Evolutionary conservation across 768 basidiomycete species (phyloP).

Genomic region (Steccherinum ochraceum): DNA sequence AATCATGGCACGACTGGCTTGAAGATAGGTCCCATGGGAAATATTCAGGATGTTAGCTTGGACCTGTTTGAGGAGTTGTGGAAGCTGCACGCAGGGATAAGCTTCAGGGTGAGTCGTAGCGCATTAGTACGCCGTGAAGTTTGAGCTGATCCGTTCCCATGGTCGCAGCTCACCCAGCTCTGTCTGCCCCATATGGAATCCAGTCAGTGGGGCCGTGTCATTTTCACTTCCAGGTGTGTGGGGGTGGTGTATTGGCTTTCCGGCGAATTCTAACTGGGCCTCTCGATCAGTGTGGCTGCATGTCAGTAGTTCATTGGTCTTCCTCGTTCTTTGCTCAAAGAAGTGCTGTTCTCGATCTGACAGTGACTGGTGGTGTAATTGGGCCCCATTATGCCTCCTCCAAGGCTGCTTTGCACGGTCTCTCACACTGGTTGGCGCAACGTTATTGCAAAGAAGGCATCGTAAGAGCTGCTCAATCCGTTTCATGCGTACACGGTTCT

Average conservation of each 20-base stretch:
- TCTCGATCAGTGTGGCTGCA: constrained; percentile 39
- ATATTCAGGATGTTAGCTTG: constrained; percentile 38
- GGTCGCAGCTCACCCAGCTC: constrained; percentile 40
- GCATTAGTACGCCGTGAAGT: neutral
- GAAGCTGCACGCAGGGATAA: constrained; percentile 41
- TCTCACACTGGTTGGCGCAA: constrained; percentile 48
- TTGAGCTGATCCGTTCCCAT: neutral
- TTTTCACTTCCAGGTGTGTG: constrained; percentile 46
- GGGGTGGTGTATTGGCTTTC: no score
- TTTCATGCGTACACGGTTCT: neutral
- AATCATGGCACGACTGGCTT: constrained; percentile 41
- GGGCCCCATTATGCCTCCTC: constrained; percentile 55
- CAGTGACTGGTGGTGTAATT: constrained; percentile 45
- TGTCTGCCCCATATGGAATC: constrained; percentile 45
- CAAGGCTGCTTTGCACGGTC: constrained; percentile 47
- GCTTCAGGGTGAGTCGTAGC: constrained; percentile 33
- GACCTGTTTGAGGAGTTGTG: constrained; percentile 41
- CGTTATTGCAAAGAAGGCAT: constrained; percentile 46
- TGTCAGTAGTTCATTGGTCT: constrained; percentile 19
- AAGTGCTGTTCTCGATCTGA: neutral
- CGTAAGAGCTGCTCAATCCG: constrained; percentile 25
- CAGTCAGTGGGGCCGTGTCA: constrained; percentile 42
- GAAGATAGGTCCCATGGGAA: constrained; percentile 36
- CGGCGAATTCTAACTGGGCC: no score
- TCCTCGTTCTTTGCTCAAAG: no score